Percentiles rank a stretch among this genome's conserved stretches.
Evolutionary conservation across 2,329 filamentous ascomycete species (phyloP).

Genomic region (Fusarium illudens): DNA sequence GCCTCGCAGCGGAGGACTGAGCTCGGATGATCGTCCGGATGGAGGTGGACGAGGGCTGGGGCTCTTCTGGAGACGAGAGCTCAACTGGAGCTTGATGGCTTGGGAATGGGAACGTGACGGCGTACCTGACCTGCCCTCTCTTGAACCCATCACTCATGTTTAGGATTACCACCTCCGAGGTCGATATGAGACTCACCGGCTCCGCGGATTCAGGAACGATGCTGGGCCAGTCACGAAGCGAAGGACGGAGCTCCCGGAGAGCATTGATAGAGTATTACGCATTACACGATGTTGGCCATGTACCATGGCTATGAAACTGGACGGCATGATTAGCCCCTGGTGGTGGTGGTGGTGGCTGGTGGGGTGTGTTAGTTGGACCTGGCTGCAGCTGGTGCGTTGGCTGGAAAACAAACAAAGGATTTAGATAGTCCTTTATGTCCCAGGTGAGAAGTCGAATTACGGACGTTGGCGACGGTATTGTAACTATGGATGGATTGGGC

Average conservation of each 20-base stretch:
- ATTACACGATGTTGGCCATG: constrained; percentile 18
- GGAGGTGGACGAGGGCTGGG: constrained; percentile 69
- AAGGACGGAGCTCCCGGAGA: constrained; percentile 17
- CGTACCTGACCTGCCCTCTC: constrained; percentile 49
- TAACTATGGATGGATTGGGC: constrained; percentile 38
- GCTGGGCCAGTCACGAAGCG: constrained; percentile 6
- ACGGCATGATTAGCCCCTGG: constrained; percentile 15
- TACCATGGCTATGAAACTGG: constrained; percentile 6
- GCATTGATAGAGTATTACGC: constrained; percentile 29
- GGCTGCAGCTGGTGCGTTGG: constrained; percentile 36
- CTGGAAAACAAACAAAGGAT: constrained; percentile 54
- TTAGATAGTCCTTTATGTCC: constrained; percentile 61
- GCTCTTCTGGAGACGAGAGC: constrained; percentile 76
- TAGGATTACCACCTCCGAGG: constrained; percentile 55
- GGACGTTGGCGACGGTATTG: constrained; percentile 28
- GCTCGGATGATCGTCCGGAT: constrained; percentile 73
- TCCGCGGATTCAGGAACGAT: constrained; percentile 22
- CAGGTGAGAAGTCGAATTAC: constrained; percentile 35
- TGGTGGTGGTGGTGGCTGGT: too few relatives aligned
- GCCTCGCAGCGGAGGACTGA: constrained; percentile 82
- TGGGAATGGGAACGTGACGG: constrained; percentile 75
- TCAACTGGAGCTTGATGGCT: constrained; percentile 86
- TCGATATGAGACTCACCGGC: constrained; percentile 47
- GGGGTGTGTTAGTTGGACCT: constrained; percentile 33
- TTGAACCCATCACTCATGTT: constrained; percentile 61